Evolutionary conservation across 1,139 yeast genomes (phyloP).

Genomic region (Geotrichum reessii): DNA sequence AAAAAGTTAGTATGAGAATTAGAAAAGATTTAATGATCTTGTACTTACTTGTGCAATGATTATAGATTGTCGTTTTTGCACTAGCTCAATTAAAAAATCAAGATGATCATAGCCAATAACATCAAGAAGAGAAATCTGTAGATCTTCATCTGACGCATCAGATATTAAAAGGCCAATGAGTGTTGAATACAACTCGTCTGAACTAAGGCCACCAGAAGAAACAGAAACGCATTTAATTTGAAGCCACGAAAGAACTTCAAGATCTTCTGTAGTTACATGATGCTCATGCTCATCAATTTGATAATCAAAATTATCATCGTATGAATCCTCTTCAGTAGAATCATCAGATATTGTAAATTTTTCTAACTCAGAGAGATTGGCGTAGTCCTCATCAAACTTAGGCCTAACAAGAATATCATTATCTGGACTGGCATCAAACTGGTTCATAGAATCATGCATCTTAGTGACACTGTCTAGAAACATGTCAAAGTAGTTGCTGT

Average conservation of each 20-base stretch:
- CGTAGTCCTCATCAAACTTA: slow-evolving; percentile 11
- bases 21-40: neutral
- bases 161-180: slow-evolving; percentile 31
- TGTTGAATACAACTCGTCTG: slow-evolving; percentile 19
- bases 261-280: neutral
- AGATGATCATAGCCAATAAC: slow-evolving; percentile 80
- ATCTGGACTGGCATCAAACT: slow-evolving; percentile 9
- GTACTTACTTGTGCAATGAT: slow-evolving; percentile 16
- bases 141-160: slow-evolving; percentile 50
- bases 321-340: neutral
- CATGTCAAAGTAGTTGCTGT: slow-evolving; percentile 9
- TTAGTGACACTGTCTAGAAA: slow-evolving; percentile 17
- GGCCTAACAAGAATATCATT: neutral
- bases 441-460: slow-evolving; percentile 17
- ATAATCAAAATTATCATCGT: slow-evolving; percentile 1
- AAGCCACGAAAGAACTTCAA: slow-evolving; percentile 14
- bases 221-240: slow-evolving; percentile 3
- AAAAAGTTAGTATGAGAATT: neutral
- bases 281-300: neutral
- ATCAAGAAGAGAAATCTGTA: slow-evolving; percentile 67
- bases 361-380: slow-evolving; percentile 7
- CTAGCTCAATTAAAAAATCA: slow-evolving; percentile 63
- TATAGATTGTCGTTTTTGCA: slow-evolving; percentile 29
- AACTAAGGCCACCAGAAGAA: slow-evolving; percentile 7
- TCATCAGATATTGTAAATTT: slow-evolving; percentile 14